Conservation (phyloP, 164 flowering plant genomes). For the Nymphaea thermarum region DNA sequence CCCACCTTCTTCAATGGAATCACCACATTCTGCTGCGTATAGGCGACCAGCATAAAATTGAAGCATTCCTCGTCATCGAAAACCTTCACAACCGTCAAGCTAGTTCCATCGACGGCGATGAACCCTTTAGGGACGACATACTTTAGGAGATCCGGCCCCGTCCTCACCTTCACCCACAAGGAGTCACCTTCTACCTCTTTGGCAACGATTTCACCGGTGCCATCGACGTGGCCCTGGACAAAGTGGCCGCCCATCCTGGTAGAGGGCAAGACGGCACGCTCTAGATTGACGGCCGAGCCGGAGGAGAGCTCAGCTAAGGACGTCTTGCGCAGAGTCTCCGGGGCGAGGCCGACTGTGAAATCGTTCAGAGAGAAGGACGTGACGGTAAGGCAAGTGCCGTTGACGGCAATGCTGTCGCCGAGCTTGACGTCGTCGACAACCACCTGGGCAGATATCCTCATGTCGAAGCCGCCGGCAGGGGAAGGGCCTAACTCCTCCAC, state of each 20-base stretch:
- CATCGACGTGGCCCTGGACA: slow-evolving; percentile 96
- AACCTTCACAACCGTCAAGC: slow-evolving; percentile 86
- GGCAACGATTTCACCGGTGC: slow-evolving; percentile 70
- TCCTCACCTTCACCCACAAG: slow-evolving; percentile 76
- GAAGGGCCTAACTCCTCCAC: slow-evolving; percentile 44
- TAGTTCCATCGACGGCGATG: slow-evolving; percentile 86
- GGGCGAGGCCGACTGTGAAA: slow-evolving; percentile 69
- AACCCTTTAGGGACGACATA: slow-evolving; percentile 85
- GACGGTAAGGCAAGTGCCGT: slow-evolving; percentile 89
- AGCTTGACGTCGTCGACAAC: slow-evolving; percentile 61
- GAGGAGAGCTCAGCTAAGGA: slow-evolving; percentile 44
- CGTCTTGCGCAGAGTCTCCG: slow-evolving; percentile 74
- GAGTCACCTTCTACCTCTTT: slow-evolving; percentile 61
- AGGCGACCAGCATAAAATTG: slow-evolving; percentile 83
- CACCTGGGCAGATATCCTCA: slow-evolving; percentile 47
- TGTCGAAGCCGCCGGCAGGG: slow-evolving; percentile 44
- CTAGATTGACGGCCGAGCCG: slow-evolving; percentile 68
- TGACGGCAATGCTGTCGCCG: slow-evolving; percentile 91
- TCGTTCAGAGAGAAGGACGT: slow-evolving; percentile 36
- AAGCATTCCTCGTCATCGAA: slow-evolving; percentile 70
- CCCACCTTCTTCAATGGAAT: slow-evolving; percentile 82
- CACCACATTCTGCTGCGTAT: slow-evolving; percentile 81
- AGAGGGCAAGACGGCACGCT: slow-evolving; percentile 35
- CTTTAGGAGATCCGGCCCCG: slow-evolving; percentile 39
- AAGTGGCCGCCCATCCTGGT: slow-evolving; percentile 94